Evolutionary conservation across 768 basidiomycete species (phyloP), one percentile per base, ranked within the genome.

Genomic region (Mycena vulgaris): DNA sequence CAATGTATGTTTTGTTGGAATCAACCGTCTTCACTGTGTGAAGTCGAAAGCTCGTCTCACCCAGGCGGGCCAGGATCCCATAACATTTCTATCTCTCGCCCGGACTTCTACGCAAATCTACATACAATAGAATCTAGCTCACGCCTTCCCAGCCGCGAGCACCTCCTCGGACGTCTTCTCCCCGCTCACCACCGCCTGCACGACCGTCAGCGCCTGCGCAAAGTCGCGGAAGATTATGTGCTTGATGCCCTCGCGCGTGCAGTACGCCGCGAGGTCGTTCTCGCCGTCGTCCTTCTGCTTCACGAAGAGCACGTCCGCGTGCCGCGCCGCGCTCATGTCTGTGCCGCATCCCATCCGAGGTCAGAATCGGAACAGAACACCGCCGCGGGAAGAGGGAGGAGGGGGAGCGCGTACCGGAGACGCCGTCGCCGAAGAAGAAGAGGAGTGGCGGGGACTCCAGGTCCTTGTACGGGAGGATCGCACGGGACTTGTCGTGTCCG

Each of bases 361-460:
- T n/a, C n/a, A n/a, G 47, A 45, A 62, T 14, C 27, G 33, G 53
- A n/a, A n/a, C n/a, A n/a, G n/a, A n/a, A n/a, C n/a, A n/a, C n/a
- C n/a, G n/a, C n/a, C n/a, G n/a, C n/a, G n/a, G n/a, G n/a, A n/a
- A n/a, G n/a, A n/a, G n/a, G n/a, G n/a, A n/a, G n/a, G n/a, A n/a
- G n/a, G n/a, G n/a, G n/a, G n/a, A n/a, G n/a, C n/a, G 82, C 88
- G 47, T 67, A 94, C 95, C 96, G 64, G 95, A 96, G 57, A 98
- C 98, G 37, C 98, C 98, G 78, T 99, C 98, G 0, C 98, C 98
- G 72, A 98, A 97, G 89, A 98, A 99, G 83, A 99, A 97, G 13
- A 97, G 84, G 2, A 88, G 91, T 3, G 98, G 97, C 6, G 91
- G 89, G 53, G 89, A 78, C 8, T 83, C 74, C 48, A 97, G 86